phyloP scores from a whole-genome alignment of 371 early-diverging fungal genomes.

The Mortierella sp. region DNA sequence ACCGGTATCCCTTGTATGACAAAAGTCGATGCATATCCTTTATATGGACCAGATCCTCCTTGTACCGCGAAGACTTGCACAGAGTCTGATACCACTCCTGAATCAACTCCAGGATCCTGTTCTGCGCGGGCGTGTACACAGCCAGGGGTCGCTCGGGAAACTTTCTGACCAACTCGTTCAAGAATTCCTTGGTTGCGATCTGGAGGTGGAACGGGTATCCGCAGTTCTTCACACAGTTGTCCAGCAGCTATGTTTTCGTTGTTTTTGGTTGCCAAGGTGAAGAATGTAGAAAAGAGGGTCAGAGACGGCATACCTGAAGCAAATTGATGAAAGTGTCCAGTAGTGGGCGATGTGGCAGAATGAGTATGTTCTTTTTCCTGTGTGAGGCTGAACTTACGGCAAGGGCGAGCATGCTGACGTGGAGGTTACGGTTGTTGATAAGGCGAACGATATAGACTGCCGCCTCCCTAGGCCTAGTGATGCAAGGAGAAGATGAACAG shows the following conservation, averaged over 20 bases:
- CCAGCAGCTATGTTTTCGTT: slow-evolving; percentile 75
- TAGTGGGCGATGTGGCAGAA: background rate
- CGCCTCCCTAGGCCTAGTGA: slow-evolving; percentile 85
- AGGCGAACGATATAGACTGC: slow-evolving; percentile 84
- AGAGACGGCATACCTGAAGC: background rate
- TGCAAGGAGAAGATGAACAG: background rate
- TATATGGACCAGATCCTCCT: slow-evolving; percentile 91
- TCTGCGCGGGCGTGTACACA: slow-evolving; percentile 74
- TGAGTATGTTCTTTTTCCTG: background rate
- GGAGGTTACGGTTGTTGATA: slow-evolving; percentile 79
- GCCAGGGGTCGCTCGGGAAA: slow-evolving; percentile 89
- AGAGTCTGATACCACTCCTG: slow-evolving; percentile 94
- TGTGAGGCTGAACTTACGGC: slow-evolving; percentile 61
- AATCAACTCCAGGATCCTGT: slow-evolving; percentile 90
- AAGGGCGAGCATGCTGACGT: slow-evolving; percentile 81
- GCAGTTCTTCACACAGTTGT: slow-evolving; percentile 96
- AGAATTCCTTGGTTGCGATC: slow-evolving; percentile 93
- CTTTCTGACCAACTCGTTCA: slow-evolving; percentile 91
- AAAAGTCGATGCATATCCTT: slow-evolving; percentile 93
- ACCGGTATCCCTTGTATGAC: slow-evolving; percentile 89
- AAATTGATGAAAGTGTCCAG: background rate
- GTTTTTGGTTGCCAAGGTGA: background rate
- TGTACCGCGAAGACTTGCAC: slow-evolving; percentile 84
- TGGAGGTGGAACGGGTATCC: slow-evolving; percentile 97
- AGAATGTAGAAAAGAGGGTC: background rate